Conservation (phyloP, 176 grass and related monocot species). For the Panicum miliaceum region DNA sequence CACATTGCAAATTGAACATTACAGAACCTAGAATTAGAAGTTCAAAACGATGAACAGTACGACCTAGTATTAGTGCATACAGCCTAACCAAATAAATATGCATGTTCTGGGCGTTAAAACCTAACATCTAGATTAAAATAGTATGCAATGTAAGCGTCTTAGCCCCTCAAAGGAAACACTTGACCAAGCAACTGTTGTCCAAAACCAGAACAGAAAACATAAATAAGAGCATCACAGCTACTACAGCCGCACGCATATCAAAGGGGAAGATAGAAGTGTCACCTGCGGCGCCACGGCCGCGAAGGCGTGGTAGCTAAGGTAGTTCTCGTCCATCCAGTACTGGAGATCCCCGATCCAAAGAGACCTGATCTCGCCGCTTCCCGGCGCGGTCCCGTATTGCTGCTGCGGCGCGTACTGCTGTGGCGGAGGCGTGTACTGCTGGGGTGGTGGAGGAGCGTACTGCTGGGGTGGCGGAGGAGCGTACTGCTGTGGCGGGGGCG, state of each 20-base stretch:
- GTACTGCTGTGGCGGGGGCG: constrained; percentile 29
- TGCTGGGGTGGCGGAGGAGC: constrained; percentile 32
- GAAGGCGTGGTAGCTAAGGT: constrained; percentile 59
- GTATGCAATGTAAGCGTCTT: not conserved
- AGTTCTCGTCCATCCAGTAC: constrained; percentile 93
- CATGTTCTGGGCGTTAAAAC: not conserved
- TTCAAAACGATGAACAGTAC: not conserved
- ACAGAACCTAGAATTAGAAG: not conserved
- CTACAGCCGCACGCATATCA: not conserved
- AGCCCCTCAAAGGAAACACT: not conserved
- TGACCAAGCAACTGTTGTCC: not conserved
- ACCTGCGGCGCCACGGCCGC: constrained; percentile 56
- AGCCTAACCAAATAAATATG: not conserved
- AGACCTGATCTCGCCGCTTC: constrained; percentile 65
- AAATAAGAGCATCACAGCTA: not conserved
- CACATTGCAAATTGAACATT: not conserved
- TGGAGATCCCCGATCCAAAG: constrained; percentile 94
- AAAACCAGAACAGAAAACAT: constrained; percentile 1
- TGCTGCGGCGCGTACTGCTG: constrained; percentile 56
- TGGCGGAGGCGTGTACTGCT: constrained; percentile 43
- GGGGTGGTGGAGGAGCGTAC: constrained; percentile 40
- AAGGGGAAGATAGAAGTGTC: not conserved
- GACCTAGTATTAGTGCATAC: not conserved
- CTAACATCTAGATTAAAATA: not conserved
- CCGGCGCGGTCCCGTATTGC: constrained; percentile 38